Base-by-base conservation (phyloP, 169 alveolate genomes). In the Plasmodium vinckei region DNA sequence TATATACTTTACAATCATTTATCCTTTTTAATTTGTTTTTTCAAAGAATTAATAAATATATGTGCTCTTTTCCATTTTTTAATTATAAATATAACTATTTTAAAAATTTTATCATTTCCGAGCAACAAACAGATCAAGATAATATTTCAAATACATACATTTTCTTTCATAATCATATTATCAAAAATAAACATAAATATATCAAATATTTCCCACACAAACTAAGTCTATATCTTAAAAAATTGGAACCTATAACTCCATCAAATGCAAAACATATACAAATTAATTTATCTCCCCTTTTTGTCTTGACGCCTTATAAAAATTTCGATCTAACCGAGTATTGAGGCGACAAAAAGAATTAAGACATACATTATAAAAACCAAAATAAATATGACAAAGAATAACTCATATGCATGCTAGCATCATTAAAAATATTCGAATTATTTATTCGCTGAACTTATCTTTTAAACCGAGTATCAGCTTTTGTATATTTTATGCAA, bases 11-110 rank as follows among this genome's bases (percentile, higher is more conserved):
- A 67, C 90, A 82, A 47, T 67, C 90, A 23, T 70, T 82, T 23
- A 53, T 65, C 10, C 21, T 82, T 67, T 82, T 51, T 82, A 82
- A 82, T 82, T 56, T 67, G 19, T 82, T 39, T 82, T 82, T 82
- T 82, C 54, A 82, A 82, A 82, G 67, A 82, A 51, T 67, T 15
- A 82, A 82, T 25, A 82, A 82, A 71, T 82, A 82, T 82, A 82
- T 82, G 84, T 82, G 84, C 60, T 51, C 90, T 2, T 82, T 67
- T 27, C 90, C 90, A 60, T 82, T 82, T n/a, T 82, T 82, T 53
- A 82, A 82, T 67, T 67, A 82, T 70, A 82, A 82, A 70, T 82
- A 82, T 82, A 67, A 42, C 19, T 49, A 39, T 19, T 33, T 82
- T 53, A 82, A 82, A 65, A 57, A 67, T 13, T 51, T 33, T 17